Conservation (phyloP, 495 filamentous ascomycete genomes). For the Penicillium psychrofluorescens region DNA sequence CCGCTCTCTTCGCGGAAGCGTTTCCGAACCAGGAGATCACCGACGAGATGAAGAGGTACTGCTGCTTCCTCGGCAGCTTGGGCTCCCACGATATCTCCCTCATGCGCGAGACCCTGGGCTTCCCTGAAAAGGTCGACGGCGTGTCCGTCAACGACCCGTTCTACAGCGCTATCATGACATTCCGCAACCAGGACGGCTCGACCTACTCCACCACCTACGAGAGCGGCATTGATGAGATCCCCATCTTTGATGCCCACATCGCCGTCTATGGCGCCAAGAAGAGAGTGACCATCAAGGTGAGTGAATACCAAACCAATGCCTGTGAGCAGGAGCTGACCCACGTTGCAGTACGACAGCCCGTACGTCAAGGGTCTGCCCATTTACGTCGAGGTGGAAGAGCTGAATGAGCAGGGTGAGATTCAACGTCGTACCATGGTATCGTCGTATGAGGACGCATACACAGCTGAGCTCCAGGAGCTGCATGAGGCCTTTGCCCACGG, state of each 20-base stretch:
- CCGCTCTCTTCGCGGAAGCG: slow-evolving; percentile 17
- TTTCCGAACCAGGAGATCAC: slow-evolving; percentile 12
- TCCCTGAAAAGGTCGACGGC: slow-evolving; percentile 23
- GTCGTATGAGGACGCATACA: slow-evolving; percentile 46
- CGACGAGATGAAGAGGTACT: slow-evolving; percentile 22
- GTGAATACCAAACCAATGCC: too few relatives aligned
- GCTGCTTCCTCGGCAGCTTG: slow-evolving; percentile 31
- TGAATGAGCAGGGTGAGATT: slow-evolving; percentile 23
- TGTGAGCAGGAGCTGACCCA: too few relatives aligned
- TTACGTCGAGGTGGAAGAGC: slow-evolving; percentile 33
- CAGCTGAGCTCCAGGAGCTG: slow-evolving; percentile 37
- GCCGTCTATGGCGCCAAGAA: slow-evolving; percentile 37
- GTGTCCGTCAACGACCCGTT: slow-evolving; percentile 23
- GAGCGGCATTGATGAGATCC: slow-evolving; percentile 11
- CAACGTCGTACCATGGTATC: slow-evolving; percentile 19
- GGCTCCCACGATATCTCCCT: slow-evolving; percentile 41
- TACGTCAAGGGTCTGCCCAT: slow-evolving; percentile 47
- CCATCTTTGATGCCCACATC: slow-evolving; percentile 41
- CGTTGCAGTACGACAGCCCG: slow-evolving; percentile 38
- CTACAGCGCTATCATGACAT: slow-evolving; percentile 27
- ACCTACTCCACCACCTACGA: slow-evolving; percentile 10
- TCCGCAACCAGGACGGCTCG: slow-evolving; percentile 12
- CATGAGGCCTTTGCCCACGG: slow-evolving; percentile 29
- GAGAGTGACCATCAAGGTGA: slow-evolving; percentile 6
- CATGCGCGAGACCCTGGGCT: slow-evolving; percentile 44